Percentiles rank a stretch among this genome's conserved stretches.
Evolutionary conservation across 768 basidiomycete genomes (phyloP).

Genomic region (Neoboletus magnificus): DNA sequence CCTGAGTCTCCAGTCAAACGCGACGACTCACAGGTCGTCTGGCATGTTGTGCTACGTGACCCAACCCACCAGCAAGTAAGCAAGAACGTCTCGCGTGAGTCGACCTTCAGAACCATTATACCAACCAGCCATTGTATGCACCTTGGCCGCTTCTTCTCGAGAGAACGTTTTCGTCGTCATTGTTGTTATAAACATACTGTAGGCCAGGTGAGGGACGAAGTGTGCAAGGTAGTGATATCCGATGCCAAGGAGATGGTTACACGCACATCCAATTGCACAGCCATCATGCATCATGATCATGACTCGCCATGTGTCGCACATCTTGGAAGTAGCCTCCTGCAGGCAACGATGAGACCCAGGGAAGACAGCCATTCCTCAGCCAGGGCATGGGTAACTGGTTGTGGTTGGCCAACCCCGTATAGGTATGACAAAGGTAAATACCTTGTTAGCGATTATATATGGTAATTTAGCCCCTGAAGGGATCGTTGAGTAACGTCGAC

Average conservation of each 20-base stretch:
- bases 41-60: constrained; percentile 65
- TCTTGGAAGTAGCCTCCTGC: background rate
- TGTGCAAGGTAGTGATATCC: background rate
- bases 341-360: background rate
- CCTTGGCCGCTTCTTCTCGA: constrained; percentile 72
- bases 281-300: too few species aligned
- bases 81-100: background rate
- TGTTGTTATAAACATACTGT: background rate
- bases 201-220: background rate
- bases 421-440: too few species aligned
- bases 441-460: background rate
- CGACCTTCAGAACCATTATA: background rate
- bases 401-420: too few species aligned
- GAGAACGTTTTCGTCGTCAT: constrained; percentile 31
- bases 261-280: background rate
- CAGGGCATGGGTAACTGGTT: too few species aligned
- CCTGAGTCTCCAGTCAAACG: background rate
- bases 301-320: background rate
- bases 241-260: background rate
- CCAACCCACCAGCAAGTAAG: background rate
- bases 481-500: background rate
- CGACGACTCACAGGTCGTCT: constrained; percentile 59
- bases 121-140: constrained; percentile 18
- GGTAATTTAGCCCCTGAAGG: background rate
- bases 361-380: too few species aligned